Conservation (phyloP, 352 stramenopile genomes). For the Globisporangium ultimum region DNA sequence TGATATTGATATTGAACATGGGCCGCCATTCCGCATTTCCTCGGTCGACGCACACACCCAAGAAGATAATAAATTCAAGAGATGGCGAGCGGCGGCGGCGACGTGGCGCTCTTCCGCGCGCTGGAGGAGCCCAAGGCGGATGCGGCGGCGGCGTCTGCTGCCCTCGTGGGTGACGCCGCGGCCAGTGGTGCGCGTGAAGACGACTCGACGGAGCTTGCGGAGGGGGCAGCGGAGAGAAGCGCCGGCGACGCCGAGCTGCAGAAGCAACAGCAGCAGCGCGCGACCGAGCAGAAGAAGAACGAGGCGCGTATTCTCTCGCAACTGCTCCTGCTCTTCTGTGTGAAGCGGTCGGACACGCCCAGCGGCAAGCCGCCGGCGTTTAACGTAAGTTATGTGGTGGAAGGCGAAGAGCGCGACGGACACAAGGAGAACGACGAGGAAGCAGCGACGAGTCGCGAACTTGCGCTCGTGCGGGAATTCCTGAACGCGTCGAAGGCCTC, state of each 20-base stretch:
- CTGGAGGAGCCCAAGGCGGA: slow-evolving; percentile 3
- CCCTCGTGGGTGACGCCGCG: not conserved
- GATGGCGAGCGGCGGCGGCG: slow-evolving; percentile 3
- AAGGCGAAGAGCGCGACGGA: not conserved
- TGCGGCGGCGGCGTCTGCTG: not conserved
- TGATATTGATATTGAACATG: not conserved
- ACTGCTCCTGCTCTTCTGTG: slow-evolving; percentile 40
- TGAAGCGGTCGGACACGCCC: slow-evolving; percentile 10
- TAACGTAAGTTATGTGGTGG: not conserved
- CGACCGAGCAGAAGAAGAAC: slow-evolving; percentile 14
- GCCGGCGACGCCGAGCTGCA: slow-evolving; percentile 1
- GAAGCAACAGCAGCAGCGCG: too few species aligned
- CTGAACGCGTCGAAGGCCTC: slow-evolving; percentile 28
- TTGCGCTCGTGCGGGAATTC: slow-evolving; percentile 38
- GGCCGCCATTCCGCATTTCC: slow-evolving; percentile 2
- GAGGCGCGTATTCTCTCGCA: slow-evolving; percentile 42
- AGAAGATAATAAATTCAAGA: not conserved
- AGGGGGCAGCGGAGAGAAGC: too few species aligned
- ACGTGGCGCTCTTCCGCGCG: slow-evolving; percentile 9
- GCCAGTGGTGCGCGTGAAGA: not conserved
- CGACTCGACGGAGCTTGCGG: too few species aligned
- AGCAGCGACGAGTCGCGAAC: slow-evolving; percentile 14
- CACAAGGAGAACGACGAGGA: slow-evolving; percentile 1
- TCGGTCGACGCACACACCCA: not conserved
- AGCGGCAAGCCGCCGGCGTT: not conserved